Evolutionary conservation across 2,329 filamentous ascomycete genomes (phyloP).

Genomic region (Beauveria australis): DNA sequence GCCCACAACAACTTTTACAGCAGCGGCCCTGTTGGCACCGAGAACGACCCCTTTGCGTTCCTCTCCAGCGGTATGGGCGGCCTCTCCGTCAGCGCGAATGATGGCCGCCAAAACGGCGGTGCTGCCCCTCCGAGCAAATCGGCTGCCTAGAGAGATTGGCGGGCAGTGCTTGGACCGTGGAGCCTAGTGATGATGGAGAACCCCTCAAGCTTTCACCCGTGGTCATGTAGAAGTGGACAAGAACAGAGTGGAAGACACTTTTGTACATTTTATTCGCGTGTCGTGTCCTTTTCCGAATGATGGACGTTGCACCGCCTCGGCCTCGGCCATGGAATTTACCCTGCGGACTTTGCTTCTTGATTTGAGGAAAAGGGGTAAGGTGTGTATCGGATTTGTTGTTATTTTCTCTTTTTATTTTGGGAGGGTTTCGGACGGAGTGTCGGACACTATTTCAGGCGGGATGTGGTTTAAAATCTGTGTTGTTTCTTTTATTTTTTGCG

Average conservation of each 20-base stretch:
- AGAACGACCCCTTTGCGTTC: conserved; percentile 74
- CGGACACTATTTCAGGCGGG: conserved; percentile 28
- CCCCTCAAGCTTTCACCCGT: not conserved
- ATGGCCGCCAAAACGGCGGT: conserved; percentile 55
- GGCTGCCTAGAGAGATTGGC: conserved; percentile 37
- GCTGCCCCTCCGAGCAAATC: conserved; percentile 51
- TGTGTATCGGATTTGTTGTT: conserved; percentile 25
- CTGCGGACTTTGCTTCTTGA: conserved; percentile 34
- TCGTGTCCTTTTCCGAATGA: conserved; percentile 29
- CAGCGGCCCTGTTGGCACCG: conserved; percentile 52
- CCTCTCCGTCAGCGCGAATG: conserved; percentile 60
- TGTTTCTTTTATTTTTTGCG: conserved; percentile 13
- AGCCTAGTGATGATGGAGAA: not conserved
- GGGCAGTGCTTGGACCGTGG: not conserved
- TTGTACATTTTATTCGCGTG: conserved; percentile 6
- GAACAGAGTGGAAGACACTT: not conserved
- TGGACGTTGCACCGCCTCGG: conserved; percentile 23
- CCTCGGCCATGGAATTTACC: conserved; percentile 16
- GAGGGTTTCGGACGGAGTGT: conserved; percentile 30
- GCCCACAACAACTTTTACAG: conserved; percentile 49
- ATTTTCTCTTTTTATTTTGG: conserved; percentile 18
- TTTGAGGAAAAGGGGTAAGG: conserved; percentile 28
- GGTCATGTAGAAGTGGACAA: conserved; percentile 2
- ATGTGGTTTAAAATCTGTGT: conserved; percentile 19
- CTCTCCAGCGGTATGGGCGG: conserved; percentile 65